Conservation (phyloP, 192 early-diverging fungal genomes). For the Linnemannia hyalina region DNA sequence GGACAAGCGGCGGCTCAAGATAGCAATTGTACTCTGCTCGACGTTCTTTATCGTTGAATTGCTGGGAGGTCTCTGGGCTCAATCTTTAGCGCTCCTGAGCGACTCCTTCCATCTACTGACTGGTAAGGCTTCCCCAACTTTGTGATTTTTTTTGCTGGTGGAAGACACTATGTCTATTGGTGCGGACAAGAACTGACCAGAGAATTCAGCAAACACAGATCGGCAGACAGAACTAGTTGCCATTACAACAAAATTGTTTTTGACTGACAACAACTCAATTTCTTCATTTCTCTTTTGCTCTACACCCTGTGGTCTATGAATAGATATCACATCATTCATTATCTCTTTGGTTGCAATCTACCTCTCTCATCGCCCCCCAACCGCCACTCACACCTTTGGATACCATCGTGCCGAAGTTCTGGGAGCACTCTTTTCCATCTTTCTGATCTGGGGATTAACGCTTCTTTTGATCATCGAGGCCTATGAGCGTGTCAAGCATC, state of each 20-base stretch:
- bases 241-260: not conserved
- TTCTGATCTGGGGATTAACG: constrained; percentile 86
- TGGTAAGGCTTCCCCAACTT: constrained; percentile 48
- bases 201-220: not conserved
- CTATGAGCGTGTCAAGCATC: constrained; percentile 72
- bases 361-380: constrained; percentile 50
- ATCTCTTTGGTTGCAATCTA: constrained; percentile 55
- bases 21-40: constrained; percentile 69
- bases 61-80: constrained; percentile 69
- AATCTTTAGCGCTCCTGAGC: constrained; percentile 79
- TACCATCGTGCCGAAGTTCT: constrained; percentile 85
- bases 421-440: constrained; percentile 81
- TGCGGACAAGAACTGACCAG: not conserved
- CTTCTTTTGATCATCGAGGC: constrained; percentile 78
- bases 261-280: not conserved
- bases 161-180: not conserved
- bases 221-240: not conserved
- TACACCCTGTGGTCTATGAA: not conserved
- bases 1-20: constrained; percentile 62
- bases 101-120: constrained; percentile 84
- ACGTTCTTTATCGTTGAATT: constrained; percentile 77
- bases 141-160: not conserved
- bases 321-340: constrained; percentile 54
- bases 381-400: constrained; percentile 75
- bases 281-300: not conserved